Evolutionary conservation across 176 grass and related monocot genomes (phyloP).

Genomic region (Neostapfia colusana): DNA sequence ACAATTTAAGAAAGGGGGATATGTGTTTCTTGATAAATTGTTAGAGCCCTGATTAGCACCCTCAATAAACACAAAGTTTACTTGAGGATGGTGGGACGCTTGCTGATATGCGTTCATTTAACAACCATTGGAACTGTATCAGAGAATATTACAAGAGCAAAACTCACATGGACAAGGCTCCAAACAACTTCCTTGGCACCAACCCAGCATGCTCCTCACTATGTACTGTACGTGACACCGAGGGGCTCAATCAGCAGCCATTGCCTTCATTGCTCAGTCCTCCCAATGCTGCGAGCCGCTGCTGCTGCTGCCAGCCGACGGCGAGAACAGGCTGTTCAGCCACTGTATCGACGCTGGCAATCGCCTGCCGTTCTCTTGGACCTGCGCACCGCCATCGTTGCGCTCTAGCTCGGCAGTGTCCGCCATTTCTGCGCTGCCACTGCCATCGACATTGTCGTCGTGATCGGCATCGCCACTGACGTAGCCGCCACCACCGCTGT

Average conservation of each 20-base stretch:
- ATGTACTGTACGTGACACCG: conserved; percentile 32
- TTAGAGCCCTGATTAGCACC: not conserved
- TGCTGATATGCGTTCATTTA: conserved; percentile 16
- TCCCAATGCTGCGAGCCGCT: conserved; percentile 39
- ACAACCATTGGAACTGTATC: conserved; percentile 6
- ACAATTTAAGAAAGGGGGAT: too few species aligned
- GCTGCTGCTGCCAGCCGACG: conserved; percentile 33
- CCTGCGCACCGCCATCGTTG: not conserved
- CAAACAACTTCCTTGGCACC: conserved; percentile 19
- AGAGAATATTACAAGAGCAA: conserved; percentile 28
- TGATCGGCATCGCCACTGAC: conserved; percentile 23
- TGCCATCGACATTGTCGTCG: conserved; percentile 26
- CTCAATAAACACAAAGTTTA: not conserved
- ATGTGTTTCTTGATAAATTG: not conserved
- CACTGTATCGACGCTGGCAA: conserved; percentile 36
- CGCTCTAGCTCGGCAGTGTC: conserved; percentile 36
- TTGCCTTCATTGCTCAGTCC: conserved; percentile 18
- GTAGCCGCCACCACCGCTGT: conserved; percentile 21
- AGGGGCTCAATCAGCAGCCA: not conserved
- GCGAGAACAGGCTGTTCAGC: conserved; percentile 41
- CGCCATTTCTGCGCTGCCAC: not conserved
- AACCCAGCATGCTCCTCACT: conserved; percentile 5
- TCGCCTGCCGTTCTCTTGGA: conserved; percentile 19
- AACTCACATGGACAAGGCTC: conserved; percentile 15
- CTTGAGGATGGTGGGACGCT: not conserved